Evolutionary conservation across 2,329 filamentous ascomycete species (phyloP).

Genomic region (Coniella lustricola): DNA sequence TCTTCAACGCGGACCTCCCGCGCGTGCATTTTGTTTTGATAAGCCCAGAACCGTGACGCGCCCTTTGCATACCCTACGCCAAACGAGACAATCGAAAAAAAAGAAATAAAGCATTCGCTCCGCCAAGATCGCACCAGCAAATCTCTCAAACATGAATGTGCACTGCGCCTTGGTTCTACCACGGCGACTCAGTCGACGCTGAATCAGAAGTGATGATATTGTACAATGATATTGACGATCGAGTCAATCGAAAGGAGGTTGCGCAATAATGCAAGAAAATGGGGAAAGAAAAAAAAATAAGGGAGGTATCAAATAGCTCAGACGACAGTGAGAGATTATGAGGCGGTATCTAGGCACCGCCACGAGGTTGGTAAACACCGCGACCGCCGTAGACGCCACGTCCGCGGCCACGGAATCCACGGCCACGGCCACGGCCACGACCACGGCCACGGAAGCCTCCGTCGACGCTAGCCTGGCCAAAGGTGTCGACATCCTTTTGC

Average conservation of each 20-base stretch:
- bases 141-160: background rate
- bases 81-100: background rate
- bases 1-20: background rate
- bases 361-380: conserved; percentile 11
- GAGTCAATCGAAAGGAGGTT: conserved; percentile 1
- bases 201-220: conserved; percentile 5
- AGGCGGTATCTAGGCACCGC: background rate
- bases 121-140: background rate
- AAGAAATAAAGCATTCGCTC: background rate
- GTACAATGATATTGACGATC: conserved; percentile 7
- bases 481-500: conserved; percentile 45
- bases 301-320: background rate
- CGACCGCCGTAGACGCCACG: conserved; percentile 28
- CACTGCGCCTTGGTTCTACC: background rate
- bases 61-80: conserved; percentile 9
- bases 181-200: background rate
- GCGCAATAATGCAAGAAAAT: conserved; percentile 8
- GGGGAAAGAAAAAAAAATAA: too few species aligned
- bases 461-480: conserved; percentile 93
- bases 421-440: conserved; percentile 51
- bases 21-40: conserved; percentile 3
- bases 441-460: conserved; percentile 68
- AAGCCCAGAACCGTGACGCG: conserved; percentile 4
- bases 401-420: conserved; percentile 30
- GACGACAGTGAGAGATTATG: background rate